Evolutionary conservation across 306 rosid species (phyloP).

Genomic region (Ammopiptanthus mongolicus): DNA sequence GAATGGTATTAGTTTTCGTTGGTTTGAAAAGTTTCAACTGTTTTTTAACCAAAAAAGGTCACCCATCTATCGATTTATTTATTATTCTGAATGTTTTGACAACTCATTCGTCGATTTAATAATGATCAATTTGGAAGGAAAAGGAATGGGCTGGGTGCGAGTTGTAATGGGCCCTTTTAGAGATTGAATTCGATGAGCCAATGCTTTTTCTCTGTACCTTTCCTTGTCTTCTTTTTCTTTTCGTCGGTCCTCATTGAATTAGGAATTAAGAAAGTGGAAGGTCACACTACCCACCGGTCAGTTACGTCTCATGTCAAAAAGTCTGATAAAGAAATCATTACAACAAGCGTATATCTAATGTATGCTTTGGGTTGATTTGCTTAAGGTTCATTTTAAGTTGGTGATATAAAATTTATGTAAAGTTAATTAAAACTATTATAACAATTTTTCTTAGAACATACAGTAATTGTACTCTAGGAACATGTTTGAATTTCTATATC

Average conservation of each 20-base stretch:
- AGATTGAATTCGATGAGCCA: not conserved
- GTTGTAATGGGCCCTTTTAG: constrained; percentile 2
- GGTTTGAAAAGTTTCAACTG: constrained; percentile 25
- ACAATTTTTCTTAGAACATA: too few species aligned
- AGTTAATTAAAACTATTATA: too few species aligned
- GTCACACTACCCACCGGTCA: not conserved
- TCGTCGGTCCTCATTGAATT: not conserved
- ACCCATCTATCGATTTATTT: too few species aligned
- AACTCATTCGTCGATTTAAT: not conserved
- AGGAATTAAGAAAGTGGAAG: constrained; percentile 7
- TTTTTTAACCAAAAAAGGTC: constrained; percentile 9
- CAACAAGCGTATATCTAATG: too few species aligned
- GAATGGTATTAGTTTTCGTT: constrained; percentile 21
- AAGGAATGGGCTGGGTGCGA: constrained; percentile 13
- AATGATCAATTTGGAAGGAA: not conserved
- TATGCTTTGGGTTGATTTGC: too few species aligned
- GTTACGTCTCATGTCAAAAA: not conserved
- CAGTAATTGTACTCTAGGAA: too few species aligned
- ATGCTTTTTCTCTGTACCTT: constrained; percentile 10
- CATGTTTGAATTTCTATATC: too few species aligned
- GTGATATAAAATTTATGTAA: too few species aligned
- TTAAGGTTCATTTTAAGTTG: too few species aligned
- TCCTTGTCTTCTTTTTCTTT: not conserved
- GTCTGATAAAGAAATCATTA: not conserved
- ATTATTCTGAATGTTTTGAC: too few species aligned